A percentile compares a stretch with the other conserved stretches of the same genome.
These are phyloP conservation scores for Inga leiocalycina DNA, from an alignment of 306 rosid genomes.

Conservation along the genomic window DNA sequence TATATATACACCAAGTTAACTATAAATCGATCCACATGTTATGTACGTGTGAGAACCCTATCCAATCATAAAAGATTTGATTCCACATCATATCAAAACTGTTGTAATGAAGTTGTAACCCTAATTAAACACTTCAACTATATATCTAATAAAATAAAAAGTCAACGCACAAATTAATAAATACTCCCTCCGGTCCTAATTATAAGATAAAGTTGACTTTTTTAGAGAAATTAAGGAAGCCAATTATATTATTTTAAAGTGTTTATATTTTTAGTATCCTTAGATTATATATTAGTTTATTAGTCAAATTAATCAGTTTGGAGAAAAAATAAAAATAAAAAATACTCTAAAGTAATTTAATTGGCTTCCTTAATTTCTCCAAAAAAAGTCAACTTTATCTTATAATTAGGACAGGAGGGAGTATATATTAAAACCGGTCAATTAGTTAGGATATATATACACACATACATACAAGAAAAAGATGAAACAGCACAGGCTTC, in stretches of 20 bases:
- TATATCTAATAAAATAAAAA: background rate
- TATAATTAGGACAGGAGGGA: too few species aligned
- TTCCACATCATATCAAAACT: background rate
- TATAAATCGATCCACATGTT: background rate
- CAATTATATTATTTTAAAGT: too few species aligned
- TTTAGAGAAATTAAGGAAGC: too few species aligned
- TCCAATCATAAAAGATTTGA: background rate
- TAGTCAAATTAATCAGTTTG: too few species aligned
- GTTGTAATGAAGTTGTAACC: background rate
- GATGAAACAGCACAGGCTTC: background rate
- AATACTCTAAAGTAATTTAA: too few species aligned
- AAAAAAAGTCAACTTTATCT: too few species aligned
- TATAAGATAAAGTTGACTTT: too few species aligned
- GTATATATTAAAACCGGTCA: background rate
- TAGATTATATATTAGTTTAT: too few species aligned
- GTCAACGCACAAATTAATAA: background rate
- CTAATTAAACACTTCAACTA: background rate
- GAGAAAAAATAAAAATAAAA: too few species aligned
- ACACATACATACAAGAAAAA: background rate
- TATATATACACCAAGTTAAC: background rate
- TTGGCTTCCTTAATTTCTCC: too few species aligned
- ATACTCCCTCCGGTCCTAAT: too few species aligned
- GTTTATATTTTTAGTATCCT: too few species aligned
- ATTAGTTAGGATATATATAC: background rate
- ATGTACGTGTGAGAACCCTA: background rate